These are phyloP conservation scores for Ogataea naganishii DNA, from an alignment of 805 yeast species.

Conservation along the genomic window DNA sequence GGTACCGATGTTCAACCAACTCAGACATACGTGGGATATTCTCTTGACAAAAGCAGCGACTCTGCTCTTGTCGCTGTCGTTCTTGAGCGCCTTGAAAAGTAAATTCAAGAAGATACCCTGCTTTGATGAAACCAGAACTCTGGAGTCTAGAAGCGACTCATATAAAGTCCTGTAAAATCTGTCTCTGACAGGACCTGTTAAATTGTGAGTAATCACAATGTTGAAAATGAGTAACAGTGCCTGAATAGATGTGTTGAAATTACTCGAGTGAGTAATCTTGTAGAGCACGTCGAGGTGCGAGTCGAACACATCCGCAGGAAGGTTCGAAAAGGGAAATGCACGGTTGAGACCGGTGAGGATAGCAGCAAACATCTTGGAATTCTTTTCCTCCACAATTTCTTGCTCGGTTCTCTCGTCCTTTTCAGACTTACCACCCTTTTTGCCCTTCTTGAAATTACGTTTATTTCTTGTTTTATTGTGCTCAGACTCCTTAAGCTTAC, in stretches of 20 bases:
- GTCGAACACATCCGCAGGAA: conserved; percentile 62
- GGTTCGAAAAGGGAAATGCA: conserved; percentile 84
- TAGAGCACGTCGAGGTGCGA: conserved; percentile 78
- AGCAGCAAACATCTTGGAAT: conserved; percentile 79
- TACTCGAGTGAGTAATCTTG: conserved; percentile 87
- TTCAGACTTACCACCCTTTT: conserved; percentile 80
- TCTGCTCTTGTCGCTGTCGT: conserved; percentile 54
- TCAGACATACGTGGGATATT: conserved; percentile 72
- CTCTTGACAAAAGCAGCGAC: conserved; percentile 88
- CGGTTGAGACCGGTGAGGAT: conserved; percentile 91
- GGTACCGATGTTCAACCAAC: conserved; percentile 86
- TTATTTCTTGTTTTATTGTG: conserved; percentile 59
- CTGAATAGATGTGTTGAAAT: conserved; percentile 90
- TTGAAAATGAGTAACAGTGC: conserved; percentile 82
- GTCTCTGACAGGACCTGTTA: conserved; percentile 33
- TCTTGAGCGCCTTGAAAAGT: conserved; percentile 72
- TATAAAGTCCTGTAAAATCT: conserved; percentile 84
- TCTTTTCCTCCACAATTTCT: conserved; percentile 69
- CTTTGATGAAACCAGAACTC: conserved; percentile 80
- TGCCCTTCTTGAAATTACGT: conserved; percentile 71
- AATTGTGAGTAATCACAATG: conserved; percentile 52
- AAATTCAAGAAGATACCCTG: conserved; percentile 87
- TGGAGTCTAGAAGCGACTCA: conserved; percentile 79
- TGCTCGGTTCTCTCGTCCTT: conserved; percentile 54
- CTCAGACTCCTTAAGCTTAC: conserved; percentile 29